Evolutionary conservation across 805 yeast species (phyloP).

Genomic region (Metschnikowia peoriensis): DNA sequence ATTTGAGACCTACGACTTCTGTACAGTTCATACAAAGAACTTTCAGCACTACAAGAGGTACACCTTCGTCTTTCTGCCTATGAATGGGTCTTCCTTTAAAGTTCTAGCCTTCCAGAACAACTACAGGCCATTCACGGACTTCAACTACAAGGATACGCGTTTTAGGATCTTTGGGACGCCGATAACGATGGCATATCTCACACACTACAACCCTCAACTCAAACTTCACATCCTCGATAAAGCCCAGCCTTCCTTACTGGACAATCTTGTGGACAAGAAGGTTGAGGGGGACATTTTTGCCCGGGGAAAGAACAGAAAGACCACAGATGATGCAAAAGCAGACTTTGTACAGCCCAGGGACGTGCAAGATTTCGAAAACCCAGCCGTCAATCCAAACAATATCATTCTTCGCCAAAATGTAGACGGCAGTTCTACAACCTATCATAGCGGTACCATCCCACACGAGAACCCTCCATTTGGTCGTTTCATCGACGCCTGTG

Average conservation of each 20-base stretch:
- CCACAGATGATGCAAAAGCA: background rate
- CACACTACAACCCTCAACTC: slow-evolving; percentile 31
- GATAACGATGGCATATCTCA: slow-evolving; percentile 28
- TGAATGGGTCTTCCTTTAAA: slow-evolving; percentile 21
- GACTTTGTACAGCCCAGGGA: background rate
- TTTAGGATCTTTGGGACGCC: slow-evolving; percentile 40
- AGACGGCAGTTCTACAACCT: slow-evolving; percentile 3
- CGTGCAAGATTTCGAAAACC: slow-evolving; percentile 24
- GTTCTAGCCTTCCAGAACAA: slow-evolving; percentile 35
- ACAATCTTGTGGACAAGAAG: slow-evolving; percentile 30
- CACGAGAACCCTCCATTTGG: slow-evolving; percentile 41
- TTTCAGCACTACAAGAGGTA: slow-evolving; percentile 28
- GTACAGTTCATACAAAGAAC: slow-evolving; percentile 31
- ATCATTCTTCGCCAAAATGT: slow-evolving; percentile 21
- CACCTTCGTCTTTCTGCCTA: slow-evolving; percentile 27
- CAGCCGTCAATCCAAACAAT: slow-evolving; percentile 29
- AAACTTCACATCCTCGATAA: slow-evolving; percentile 35
- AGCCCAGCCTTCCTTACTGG: slow-evolving; percentile 36
- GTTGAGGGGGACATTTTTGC: background rate
- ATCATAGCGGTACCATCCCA: slow-evolving; percentile 22
- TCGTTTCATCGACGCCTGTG: slow-evolving; percentile 27
- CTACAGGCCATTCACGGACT: slow-evolving; percentile 39
- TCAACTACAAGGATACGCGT: slow-evolving; percentile 33
- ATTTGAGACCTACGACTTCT: slow-evolving; percentile 33
- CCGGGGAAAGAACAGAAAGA: background rate